Conservation (phyloP, 805 yeast genomes). For the Helenozyma rhizophorensis region DNA sequence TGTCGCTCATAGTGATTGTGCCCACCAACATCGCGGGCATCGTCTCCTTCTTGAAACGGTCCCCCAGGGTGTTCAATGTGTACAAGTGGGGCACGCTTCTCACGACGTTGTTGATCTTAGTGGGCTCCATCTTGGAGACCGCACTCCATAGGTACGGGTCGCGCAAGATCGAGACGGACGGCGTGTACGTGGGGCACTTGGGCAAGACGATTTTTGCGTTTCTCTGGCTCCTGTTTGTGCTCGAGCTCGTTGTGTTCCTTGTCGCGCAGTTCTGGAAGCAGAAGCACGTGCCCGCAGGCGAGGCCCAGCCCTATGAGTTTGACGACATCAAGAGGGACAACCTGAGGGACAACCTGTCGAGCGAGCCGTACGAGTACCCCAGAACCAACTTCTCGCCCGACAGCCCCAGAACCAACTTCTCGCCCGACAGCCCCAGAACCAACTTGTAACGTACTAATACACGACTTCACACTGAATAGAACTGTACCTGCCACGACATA, state of each 20-base stretch:
- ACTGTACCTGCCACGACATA: no score
- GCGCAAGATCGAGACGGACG: slow-evolving; percentile 5
- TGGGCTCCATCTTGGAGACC: slow-evolving; percentile 8
- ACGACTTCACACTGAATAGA: no score
- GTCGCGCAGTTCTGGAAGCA: slow-evolving; percentile 5
- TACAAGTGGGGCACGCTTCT: slow-evolving; percentile 4
- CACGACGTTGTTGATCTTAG: slow-evolving; percentile 6
- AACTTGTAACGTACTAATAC: no score
- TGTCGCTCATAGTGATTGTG: slow-evolving; percentile 5
- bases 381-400: no score
- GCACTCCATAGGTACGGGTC: slow-evolving; percentile 8
- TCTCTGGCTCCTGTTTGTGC: slow-evolving; percentile 8
- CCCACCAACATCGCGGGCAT: slow-evolving; percentile 3
- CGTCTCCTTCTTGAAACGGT: slow-evolving; percentile 3
- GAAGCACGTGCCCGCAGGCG: no score
- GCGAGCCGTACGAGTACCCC: no score
- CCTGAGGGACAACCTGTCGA: no score
- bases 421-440: no score
- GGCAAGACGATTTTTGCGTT: slow-evolving; percentile 11
- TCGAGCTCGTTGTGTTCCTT: slow-evolving; percentile 4
- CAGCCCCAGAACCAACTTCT: no score
- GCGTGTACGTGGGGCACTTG: slow-evolving; percentile 7
- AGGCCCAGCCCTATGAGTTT: no score
- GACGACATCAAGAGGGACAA: no score
- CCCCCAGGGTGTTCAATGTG: slow-evolving; percentile 2